Conservation (phyloP, 2,329 filamentous ascomycete species). For the Penicillium sp. region DNA sequence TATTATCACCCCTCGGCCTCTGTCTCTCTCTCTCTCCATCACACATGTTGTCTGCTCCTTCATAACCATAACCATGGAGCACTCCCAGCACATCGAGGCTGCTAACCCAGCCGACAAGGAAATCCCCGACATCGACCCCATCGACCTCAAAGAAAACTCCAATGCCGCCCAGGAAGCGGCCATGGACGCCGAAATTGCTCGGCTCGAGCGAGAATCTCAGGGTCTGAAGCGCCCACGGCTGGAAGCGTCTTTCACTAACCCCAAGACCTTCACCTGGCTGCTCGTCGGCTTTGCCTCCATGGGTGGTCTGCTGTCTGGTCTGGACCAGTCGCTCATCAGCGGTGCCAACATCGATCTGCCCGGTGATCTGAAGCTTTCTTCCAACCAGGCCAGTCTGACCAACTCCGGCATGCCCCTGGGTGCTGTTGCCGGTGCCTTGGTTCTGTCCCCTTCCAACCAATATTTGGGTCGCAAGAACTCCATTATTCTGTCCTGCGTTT, state of each 20-base stretch:
- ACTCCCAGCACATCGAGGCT: constrained; percentile 25
- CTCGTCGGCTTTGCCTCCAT: constrained; percentile 70
- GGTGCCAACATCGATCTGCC: constrained; percentile 64
- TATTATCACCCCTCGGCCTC: not conserved
- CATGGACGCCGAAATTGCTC: constrained; percentile 29
- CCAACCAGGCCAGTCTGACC: constrained; percentile 60
- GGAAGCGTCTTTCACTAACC: constrained; percentile 57
- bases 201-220: constrained; percentile 26
- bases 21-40: not conserved
- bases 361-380: constrained; percentile 52
- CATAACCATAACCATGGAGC: constrained; percentile 15
- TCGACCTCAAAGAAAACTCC: constrained; percentile 23
- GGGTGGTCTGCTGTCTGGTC: constrained; percentile 67
- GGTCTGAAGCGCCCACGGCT: constrained; percentile 19
- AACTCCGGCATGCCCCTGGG: constrained; percentile 69
- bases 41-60: too few species aligned
- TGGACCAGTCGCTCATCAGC: constrained; percentile 70
- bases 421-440: constrained; percentile 65
- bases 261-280: constrained; percentile 63
- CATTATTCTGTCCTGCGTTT: constrained; percentile 64
- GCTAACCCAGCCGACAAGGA: constrained; percentile 23
- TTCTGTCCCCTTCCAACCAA: constrained; percentile 65
- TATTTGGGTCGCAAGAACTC: constrained; percentile 63
- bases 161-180: constrained; percentile 25
- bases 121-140: constrained; percentile 22